phyloP scores from a whole-genome alignment of 106 monocot genomes.

The Apostasia ramifera region DNA sequence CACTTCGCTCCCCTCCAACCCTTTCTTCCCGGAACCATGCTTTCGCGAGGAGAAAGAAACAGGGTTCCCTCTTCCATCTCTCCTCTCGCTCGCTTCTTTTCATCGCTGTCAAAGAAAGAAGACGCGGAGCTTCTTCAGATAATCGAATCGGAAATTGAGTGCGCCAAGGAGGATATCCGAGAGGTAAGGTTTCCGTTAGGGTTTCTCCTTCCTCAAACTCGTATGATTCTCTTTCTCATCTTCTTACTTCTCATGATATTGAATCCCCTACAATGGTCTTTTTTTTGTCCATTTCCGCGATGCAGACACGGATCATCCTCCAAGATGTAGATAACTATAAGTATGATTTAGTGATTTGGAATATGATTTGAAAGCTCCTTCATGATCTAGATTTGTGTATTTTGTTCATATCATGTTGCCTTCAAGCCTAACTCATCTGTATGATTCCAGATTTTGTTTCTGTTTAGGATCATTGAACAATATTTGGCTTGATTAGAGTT shows the following conservation, averaged over 20 bases:
- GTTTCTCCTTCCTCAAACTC: background rate
- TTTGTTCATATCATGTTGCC: too few relatives aligned
- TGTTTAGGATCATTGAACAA: too few relatives aligned
- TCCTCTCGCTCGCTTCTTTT: constrained; percentile 1
- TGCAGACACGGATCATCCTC: too few relatives aligned
- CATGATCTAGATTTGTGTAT: too few relatives aligned
- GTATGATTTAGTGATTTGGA: too few relatives aligned
- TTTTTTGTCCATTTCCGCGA: too few relatives aligned
- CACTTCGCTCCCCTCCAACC: background rate
- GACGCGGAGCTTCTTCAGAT: constrained; percentile 8
- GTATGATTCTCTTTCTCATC: background rate
- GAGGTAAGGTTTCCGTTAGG: background rate
- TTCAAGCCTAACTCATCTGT: too few relatives aligned
- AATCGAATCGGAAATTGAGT: constrained; percentile 14
- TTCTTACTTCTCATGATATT: background rate
- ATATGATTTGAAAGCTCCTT: too few relatives aligned
- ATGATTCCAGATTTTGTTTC: too few relatives aligned
- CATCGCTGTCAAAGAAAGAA: background rate
- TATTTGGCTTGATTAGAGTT: too few relatives aligned
- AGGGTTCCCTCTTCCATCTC: background rate
- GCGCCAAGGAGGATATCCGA: constrained; percentile 3
- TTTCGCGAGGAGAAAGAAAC: background rate
- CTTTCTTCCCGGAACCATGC: background rate
- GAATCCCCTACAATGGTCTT: too few relatives aligned
- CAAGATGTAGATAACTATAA: too few relatives aligned